Evolutionary conservation across 768 basidiomycete genomes (phyloP).

Genomic region (Tricholoma sp.): DNA sequence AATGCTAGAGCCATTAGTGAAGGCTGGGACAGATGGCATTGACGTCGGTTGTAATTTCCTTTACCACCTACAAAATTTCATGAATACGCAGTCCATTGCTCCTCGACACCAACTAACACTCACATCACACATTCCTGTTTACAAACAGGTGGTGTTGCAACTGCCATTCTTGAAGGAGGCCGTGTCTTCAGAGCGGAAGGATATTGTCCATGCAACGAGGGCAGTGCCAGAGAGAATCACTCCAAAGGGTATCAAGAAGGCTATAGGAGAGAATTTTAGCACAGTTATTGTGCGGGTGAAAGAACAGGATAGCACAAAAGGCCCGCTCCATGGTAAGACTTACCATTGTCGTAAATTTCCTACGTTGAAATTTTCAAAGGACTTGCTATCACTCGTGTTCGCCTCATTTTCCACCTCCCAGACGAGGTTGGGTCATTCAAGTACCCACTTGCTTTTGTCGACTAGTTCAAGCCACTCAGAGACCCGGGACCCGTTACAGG

Average conservation of each 20-base stretch:
- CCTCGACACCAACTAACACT: neutral
- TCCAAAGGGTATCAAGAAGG: slow-evolving; percentile 11
- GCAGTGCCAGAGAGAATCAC: slow-evolving; percentile 1
- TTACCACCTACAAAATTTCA: slow-evolving; percentile 5
- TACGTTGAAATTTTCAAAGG: slow-evolving; percentile 2
- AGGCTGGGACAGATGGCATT: slow-evolving; percentile 28
- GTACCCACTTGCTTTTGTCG: slow-evolving; percentile 19
- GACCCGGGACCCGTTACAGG: slow-evolving; percentile 5
- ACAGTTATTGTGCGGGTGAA: slow-evolving; percentile 15
- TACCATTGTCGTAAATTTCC: neutral
- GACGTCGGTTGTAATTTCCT: slow-evolving; percentile 20
- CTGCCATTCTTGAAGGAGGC: slow-evolving; percentile 17
- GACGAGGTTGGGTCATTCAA: slow-evolving; percentile 3
- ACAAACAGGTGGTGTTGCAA: slow-evolving; percentile 12
- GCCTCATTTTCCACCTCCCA: slow-evolving; percentile 21
- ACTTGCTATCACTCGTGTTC: slow-evolving; percentile 22
- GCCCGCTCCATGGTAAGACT: slow-evolving; percentile 9
- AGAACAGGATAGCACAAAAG: neutral
- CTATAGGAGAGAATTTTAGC: slow-evolving; percentile 13
- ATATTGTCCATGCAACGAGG: slow-evolving; percentile 13
- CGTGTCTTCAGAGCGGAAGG: neutral
- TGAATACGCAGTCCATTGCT: slow-evolving; percentile 3
- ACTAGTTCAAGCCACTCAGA: slow-evolving; percentile 21
- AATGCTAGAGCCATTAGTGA: slow-evolving; percentile 11
- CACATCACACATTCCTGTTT: slow-evolving; percentile 12